phyloP scores from a whole-genome alignment of 2,329 filamentous ascomycete species.

The Botrytis aclada region DNA sequence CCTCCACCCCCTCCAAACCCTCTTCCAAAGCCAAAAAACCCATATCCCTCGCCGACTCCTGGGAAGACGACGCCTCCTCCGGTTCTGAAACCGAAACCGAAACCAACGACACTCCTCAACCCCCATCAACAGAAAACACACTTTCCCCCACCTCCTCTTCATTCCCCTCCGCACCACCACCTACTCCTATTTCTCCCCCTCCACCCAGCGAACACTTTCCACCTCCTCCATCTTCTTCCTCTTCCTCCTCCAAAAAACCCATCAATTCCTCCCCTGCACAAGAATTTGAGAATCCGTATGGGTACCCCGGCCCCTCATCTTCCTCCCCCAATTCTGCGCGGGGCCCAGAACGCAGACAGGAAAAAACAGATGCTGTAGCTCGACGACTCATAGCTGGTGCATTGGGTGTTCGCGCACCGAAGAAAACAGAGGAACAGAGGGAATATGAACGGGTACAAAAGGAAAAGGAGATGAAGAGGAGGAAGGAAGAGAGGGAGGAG shows the following conservation, averaged over 20 bases:
- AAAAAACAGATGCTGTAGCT: slow-evolving; percentile 92
- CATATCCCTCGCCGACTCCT: slow-evolving; percentile 58
- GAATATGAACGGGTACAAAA: slow-evolving; percentile 80
- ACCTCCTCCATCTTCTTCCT: slow-evolving; percentile 3
- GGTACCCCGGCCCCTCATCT: slow-evolving; percentile 21
- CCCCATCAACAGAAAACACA: slow-evolving; percentile 27
- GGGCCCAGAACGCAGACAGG: slow-evolving; percentile 53
- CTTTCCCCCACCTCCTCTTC: slow-evolving; percentile 24
- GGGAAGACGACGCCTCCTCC: slow-evolving; percentile 67
- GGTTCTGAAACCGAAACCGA: slow-evolving; percentile 31
- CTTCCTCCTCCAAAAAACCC: neutral
- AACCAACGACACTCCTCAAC: slow-evolving; percentile 8
- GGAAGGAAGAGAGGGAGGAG: slow-evolving; percentile 68
- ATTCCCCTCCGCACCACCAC: slow-evolving; percentile 56
- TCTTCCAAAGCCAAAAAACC: slow-evolving; percentile 36
- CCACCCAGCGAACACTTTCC: slow-evolving; percentile 17
- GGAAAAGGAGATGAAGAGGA: slow-evolving; percentile 77
- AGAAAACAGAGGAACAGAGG: slow-evolving; percentile 81
- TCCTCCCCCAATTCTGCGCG: slow-evolving; percentile 16
- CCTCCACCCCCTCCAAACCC: slow-evolving; percentile 26
- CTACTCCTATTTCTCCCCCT: slow-evolving; percentile 62
- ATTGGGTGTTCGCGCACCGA: slow-evolving; percentile 75
- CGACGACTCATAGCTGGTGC: slow-evolving; percentile 85
- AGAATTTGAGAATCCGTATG: slow-evolving; percentile 29
- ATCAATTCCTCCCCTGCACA: neutral